These are phyloP conservation scores for Sphenostylis stenocarpa DNA, from an alignment of 306 rosid genomes.

Conservation along the genomic window DNA sequence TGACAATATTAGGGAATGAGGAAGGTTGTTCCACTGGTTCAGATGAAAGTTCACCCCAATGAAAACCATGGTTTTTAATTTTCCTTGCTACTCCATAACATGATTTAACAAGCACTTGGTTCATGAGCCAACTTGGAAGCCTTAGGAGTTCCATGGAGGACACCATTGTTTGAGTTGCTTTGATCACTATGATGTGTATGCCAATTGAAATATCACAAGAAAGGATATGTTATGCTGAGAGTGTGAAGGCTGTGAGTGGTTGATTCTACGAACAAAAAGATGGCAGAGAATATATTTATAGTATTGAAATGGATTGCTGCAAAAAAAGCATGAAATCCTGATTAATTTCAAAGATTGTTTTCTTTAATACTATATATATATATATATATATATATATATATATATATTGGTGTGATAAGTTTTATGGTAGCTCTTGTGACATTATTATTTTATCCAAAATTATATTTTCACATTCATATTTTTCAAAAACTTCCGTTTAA, in stretches of 20 bases:
- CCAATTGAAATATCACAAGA: background rate
- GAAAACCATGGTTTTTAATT: background rate
- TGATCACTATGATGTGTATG: background rate
- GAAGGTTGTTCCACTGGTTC: slow-evolving; percentile 12
- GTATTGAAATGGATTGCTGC: background rate
- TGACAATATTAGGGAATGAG: background rate
- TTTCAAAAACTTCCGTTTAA: too few relatives aligned
- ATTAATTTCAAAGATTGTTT: background rate
- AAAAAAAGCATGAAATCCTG: background rate
- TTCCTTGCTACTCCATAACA: slow-evolving; percentile 10
- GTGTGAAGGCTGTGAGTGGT: background rate
- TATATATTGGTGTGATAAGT: background rate
- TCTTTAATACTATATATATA: too few relatives aligned
- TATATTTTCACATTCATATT: too few relatives aligned
- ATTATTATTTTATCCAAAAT: too few relatives aligned
- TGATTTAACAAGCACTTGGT: slow-evolving; percentile 15
- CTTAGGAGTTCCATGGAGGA: background rate
- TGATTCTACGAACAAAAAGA: background rate
- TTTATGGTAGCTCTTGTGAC: background rate
- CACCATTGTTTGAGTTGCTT: background rate
- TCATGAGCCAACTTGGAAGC: slow-evolving; percentile 8
- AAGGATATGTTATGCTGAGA: background rate
- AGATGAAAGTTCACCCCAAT: slow-evolving; percentile 14
- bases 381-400: too few relatives aligned
- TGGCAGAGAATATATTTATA: background rate